These are phyloP conservation scores for Populus tremula DNA, from an alignment of 345 rosid genomes.

Conservation along the genomic window DNA sequence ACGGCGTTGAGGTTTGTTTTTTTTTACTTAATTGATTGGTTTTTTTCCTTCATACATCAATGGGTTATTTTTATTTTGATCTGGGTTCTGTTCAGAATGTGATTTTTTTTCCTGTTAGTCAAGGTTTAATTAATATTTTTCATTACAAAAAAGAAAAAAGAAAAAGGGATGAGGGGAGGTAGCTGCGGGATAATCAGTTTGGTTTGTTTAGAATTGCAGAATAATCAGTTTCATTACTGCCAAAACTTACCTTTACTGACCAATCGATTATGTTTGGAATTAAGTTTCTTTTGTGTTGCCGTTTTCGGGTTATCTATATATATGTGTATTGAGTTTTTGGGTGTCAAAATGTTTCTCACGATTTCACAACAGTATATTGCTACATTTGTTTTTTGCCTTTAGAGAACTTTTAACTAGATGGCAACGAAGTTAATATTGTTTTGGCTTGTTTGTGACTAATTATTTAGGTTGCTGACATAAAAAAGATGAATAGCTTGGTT, in stretches of 20 bases:
- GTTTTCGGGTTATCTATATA: neutral
- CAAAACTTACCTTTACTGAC: neutral
- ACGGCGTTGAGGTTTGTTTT: conserved; percentile 31
- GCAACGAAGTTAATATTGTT: neutral
- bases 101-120: neutral
- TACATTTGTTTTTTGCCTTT: neutral
- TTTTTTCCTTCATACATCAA: neutral
- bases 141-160: no score
- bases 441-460: neutral
- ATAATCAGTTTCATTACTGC: neutral
- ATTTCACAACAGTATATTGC: neutral
- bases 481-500: conserved; percentile 28
- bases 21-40: neutral
- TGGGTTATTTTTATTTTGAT: neutral
- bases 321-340: neutral
- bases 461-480: conserved; percentile 29
- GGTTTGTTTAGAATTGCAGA: neutral
- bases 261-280: neutral
- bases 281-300: neutral
- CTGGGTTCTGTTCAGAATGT: neutral
- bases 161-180: neutral
- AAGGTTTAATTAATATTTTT: neutral
- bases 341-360: neutral
- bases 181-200: neutral
- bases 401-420: neutral